phyloP scores from a whole-genome alignment of 176 grass and related monocot genomes.

The Avena sativa region DNA sequence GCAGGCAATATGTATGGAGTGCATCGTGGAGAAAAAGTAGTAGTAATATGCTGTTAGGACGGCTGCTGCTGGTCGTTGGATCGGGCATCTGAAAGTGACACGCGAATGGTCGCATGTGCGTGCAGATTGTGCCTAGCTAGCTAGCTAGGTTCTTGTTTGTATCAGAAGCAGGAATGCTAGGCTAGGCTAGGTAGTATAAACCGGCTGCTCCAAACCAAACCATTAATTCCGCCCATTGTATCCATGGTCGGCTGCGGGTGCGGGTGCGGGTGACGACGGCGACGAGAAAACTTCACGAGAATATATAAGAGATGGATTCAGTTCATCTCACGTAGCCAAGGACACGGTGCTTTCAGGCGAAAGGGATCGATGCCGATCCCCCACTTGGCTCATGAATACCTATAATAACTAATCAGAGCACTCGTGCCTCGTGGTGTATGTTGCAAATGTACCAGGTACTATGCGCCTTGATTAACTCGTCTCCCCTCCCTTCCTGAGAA shows the following conservation, averaged over 20 bases:
- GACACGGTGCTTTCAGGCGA: constrained; percentile 22
- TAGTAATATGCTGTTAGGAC: neutral
- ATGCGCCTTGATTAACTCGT: neutral
- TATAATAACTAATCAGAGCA: neutral
- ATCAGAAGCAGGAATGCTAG: neutral
- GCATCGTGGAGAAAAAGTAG: neutral
- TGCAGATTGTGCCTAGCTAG: neutral
- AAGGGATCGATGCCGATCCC: neutral
- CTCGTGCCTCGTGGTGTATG: neutral
- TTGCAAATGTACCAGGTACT: neutral
- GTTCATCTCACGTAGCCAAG: constrained; percentile 6
- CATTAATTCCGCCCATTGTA: neutral
- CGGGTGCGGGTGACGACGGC: neutral
- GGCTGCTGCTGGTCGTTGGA: neutral
- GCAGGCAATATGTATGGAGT: neutral
- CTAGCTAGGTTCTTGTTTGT: neutral
- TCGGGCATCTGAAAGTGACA: neutral
- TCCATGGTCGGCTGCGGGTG: neutral
- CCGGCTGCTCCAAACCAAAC: neutral
- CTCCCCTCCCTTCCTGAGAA: neutral
- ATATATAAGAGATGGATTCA: neutral
- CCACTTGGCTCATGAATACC: neutral
- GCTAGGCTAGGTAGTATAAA: neutral
- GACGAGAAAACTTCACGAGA: constrained; percentile 4
- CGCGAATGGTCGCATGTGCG: neutral